phyloP scores from a whole-genome alignment of 2,329 filamentous ascomycete species.

The Trichophyton mentagrophytes region DNA sequence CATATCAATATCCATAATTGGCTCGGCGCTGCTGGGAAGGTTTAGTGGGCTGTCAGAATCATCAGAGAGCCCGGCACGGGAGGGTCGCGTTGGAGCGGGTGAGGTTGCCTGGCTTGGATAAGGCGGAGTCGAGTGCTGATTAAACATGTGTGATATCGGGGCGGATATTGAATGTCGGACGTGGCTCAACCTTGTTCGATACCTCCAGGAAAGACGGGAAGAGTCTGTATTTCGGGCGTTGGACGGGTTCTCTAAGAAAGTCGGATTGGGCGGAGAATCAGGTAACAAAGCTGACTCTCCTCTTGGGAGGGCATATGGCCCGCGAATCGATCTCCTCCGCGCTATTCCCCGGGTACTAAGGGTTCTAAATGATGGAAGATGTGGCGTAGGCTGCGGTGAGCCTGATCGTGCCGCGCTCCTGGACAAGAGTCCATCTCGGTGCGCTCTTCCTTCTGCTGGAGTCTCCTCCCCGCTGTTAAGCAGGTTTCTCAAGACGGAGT shows the following conservation, averaged over 20 bases:
- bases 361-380: slow-evolving; percentile 31
- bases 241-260: slow-evolving; percentile 18
- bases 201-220: slow-evolving; percentile 27
- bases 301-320: slow-evolving; percentile 29
- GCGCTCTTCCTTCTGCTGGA: slow-evolving; percentile 32
- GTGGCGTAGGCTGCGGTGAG: slow-evolving; percentile 21
- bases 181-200: slow-evolving; percentile 29
- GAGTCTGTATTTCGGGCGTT: slow-evolving; percentile 19
- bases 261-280: slow-evolving; percentile 19
- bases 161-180: slow-evolving; percentile 33
- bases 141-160: slow-evolving; percentile 34
- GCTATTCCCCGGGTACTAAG: slow-evolving; percentile 28
- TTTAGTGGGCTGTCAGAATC: slow-evolving; percentile 25
- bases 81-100: slow-evolving; percentile 20
- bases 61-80: slow-evolving; percentile 21
- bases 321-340: slow-evolving; percentile 28
- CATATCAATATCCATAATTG: slow-evolving; percentile 30
- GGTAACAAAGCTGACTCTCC: slow-evolving; percentile 22
- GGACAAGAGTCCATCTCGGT: slow-evolving; percentile 31
- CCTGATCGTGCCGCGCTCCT: slow-evolving; percentile 27
- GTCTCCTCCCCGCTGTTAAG: slow-evolving; percentile 36
- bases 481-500: slow-evolving; percentile 33
- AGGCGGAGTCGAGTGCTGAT: slow-evolving; percentile 21
- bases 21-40: slow-evolving; percentile 28
- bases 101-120: slow-evolving; percentile 15